Evolutionary conservation across 2,329 filamentous ascomycete species (phyloP).

Genomic region (Aspergillus sp.): DNA sequence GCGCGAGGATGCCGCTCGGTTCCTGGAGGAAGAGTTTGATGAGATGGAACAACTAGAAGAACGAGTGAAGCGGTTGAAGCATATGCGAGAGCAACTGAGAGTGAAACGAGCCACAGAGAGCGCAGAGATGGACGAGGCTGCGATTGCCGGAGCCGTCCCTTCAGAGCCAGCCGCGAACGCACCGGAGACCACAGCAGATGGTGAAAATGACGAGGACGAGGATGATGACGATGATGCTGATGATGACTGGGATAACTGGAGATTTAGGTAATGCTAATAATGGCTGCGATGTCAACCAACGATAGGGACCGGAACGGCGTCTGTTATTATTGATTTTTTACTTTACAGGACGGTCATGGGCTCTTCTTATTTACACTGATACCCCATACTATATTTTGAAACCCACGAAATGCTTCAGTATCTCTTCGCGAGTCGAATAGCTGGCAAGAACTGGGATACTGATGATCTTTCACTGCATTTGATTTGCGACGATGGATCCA

Average conservation of each 20-base stretch:
- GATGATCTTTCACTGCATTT: neutral
- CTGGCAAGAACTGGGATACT: slow-evolving; percentile 1
- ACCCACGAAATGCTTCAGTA: slow-evolving; percentile 17
- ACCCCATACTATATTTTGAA: slow-evolving; percentile 30
- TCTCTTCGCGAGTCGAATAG: slow-evolving; percentile 11
- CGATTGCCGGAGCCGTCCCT: slow-evolving; percentile 19
- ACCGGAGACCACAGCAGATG: slow-evolving; percentile 48
- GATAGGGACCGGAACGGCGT: slow-evolving; percentile 21
- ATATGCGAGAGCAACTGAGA: slow-evolving; percentile 68
- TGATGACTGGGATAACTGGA: slow-evolving; percentile 48
- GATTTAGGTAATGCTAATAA: slow-evolving; percentile 31
- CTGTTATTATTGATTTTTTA: slow-evolving; percentile 9
- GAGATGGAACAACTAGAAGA: slow-evolving; percentile 79
- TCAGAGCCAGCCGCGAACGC: slow-evolving; percentile 29
- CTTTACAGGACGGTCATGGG: slow-evolving; percentile 23
- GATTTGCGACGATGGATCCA: neutral
- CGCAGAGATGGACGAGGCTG: slow-evolving; percentile 28
- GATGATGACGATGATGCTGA: slow-evolving; percentile 52
- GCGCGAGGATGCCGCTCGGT: slow-evolving; percentile 71
- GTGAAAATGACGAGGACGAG: slow-evolving; percentile 32
- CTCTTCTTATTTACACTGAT: slow-evolving; percentile 35
- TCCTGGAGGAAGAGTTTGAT: slow-evolving; percentile 75
- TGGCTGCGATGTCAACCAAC: slow-evolving; percentile 16
- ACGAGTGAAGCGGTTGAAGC: slow-evolving; percentile 66
- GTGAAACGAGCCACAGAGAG: slow-evolving; percentile 33